Evolutionary conservation across 352 stramenopile genomes (phyloP).

Genomic region (Pythium vanterpoolii): DNA sequence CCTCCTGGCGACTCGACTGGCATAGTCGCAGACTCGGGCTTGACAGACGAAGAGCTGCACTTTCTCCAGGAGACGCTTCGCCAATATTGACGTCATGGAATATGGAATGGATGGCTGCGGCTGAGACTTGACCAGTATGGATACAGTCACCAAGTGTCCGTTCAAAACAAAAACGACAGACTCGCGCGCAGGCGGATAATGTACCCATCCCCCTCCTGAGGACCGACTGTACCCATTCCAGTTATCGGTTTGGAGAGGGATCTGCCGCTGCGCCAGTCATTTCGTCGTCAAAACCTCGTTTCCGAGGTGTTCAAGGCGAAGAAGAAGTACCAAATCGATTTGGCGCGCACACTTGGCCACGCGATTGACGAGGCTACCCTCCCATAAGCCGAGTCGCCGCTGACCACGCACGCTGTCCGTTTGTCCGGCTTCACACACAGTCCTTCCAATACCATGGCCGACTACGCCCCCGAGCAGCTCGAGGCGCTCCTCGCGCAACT

Average conservation of each 20-base stretch:
- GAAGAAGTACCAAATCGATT: conserved; percentile 3
- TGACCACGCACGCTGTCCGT: neutral
- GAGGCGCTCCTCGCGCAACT: conserved; percentile 88
- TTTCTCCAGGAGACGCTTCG: conserved; percentile 28
- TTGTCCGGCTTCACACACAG: neutral
- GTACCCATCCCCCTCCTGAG: conserved; percentile 13
- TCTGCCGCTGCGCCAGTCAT: conserved; percentile 23
- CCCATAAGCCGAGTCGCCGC: conserved; percentile 8
- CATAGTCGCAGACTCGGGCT: neutral
- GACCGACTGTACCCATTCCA: conserved; percentile 16
- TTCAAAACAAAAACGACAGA: neutral
- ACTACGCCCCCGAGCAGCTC: conserved; percentile 81
- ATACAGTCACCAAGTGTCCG: neutral
- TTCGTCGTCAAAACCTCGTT: conserved; percentile 22
- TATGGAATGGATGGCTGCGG: neutral
- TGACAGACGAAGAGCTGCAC: conserved; percentile 27
- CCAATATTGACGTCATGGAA: neutral
- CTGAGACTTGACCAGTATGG: neutral
- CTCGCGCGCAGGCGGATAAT: neutral
- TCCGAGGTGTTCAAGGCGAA: conserved; percentile 23
- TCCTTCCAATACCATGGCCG: conserved; percentile 42
- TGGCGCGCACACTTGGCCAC: conserved; percentile 14
- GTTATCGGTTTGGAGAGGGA: conserved; percentile 19
- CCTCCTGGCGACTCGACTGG: neutral
- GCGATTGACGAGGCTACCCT: conserved; percentile 16